These are phyloP conservation scores for Suhomyces taliae DNA, from an alignment of 1,139 yeast genomes.

Conservation along the genomic window DNA sequence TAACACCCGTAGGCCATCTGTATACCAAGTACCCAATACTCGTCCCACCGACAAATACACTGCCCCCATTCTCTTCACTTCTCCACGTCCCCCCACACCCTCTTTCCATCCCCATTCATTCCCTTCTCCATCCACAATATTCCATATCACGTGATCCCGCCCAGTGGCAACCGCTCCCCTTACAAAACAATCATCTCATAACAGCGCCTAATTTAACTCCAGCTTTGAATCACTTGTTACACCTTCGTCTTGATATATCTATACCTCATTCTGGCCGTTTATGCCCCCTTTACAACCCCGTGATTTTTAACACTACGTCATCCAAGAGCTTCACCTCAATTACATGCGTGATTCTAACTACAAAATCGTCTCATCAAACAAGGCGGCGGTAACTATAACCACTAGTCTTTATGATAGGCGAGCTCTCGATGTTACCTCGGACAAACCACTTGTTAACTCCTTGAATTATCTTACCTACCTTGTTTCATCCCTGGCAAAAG, in stretches of 20 bases:
- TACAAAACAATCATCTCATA: neutral
- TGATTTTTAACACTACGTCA: neutral
- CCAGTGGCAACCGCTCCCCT: constrained; percentile 3
- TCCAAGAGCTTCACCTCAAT: neutral
- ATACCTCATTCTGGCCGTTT: neutral
- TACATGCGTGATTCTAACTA: constrained; percentile 89
- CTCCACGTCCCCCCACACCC: neutral
- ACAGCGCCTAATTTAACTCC: neutral
- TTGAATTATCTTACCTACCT: constrained; percentile 85
- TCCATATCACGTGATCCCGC: constrained; percentile 3
- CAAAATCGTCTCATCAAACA: constrained; percentile 72
- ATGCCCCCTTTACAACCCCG: neutral
- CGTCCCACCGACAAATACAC: neutral
- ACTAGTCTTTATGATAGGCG: constrained; percentile 87
- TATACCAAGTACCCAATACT: too few species aligned
- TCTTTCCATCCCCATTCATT: neutral
- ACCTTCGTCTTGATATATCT: too few species aligned
- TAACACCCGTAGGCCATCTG: too few species aligned
- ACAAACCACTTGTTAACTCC: constrained; percentile 88
- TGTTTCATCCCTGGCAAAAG: constrained; percentile 83
- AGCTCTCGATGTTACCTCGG: constrained; percentile 88
- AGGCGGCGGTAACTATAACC: constrained; percentile 89
- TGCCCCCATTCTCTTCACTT: neutral
- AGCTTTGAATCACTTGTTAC: too few species aligned
- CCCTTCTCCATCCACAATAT: neutral